phyloP scores from a whole-genome alignment of 2,329 filamentous ascomycete species.

The Sporothrix mexicana region DNA sequence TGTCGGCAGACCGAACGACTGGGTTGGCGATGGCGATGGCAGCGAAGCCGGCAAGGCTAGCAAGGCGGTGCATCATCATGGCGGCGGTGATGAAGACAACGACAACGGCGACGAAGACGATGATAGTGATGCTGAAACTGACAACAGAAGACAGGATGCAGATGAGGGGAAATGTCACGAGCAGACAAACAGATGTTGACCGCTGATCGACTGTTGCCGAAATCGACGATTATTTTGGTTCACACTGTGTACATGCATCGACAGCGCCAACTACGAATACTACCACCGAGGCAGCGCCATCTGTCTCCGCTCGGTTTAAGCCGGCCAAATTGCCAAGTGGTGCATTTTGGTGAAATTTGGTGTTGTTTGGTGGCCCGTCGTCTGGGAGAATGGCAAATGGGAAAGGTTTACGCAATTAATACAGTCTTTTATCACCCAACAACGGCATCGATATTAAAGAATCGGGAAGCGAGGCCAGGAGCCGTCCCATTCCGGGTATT shows the following conservation, averaged over 20 bases:
- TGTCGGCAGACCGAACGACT: too few species aligned
- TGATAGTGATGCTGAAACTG: background rate
- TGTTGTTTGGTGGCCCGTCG: background rate
- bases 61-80: background rate
- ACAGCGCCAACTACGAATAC: background rate
- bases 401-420: background rate
- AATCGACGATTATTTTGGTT: background rate
- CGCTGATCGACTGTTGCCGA: too few species aligned
- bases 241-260: background rate
- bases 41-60: background rate
- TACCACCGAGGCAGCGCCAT: background rate
- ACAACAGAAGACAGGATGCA: too few species aligned
- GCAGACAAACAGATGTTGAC: too few species aligned
- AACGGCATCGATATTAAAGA: slow-evolving; percentile 3
- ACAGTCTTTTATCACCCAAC: background rate
- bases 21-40: background rate
- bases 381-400: slow-evolving; percentile 8
- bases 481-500: background rate
- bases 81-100: background rate
- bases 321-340: slow-evolving; percentile 16
- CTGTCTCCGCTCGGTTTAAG: background rate
- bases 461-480: background rate
- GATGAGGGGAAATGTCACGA: too few species aligned
- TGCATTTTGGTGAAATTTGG: too few species aligned
- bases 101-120: background rate